Conservation (phyloP, 2,329 filamentous ascomycete species). For the Scleromitrula shiraiana region DNA sequence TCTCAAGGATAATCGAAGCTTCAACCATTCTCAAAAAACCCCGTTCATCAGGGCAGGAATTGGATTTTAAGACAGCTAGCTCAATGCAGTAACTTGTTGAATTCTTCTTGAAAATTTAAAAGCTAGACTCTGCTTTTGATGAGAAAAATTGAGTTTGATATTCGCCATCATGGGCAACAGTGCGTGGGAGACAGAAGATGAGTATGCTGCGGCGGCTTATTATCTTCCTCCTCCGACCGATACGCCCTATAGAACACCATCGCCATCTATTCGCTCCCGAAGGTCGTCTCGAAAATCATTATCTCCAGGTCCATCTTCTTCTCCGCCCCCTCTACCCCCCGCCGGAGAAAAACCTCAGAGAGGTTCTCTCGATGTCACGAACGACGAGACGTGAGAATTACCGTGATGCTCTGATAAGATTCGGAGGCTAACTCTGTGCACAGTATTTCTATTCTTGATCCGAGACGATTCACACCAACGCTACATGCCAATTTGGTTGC, state of each 20-base stretch:
- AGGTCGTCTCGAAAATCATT: conserved; percentile 55
- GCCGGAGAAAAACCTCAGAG: conserved; percentile 42
- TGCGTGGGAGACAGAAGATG: conserved; percentile 56
- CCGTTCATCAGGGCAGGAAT: background rate
- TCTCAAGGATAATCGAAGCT: background rate
- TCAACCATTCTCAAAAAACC: background rate
- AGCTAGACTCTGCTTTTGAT: background rate
- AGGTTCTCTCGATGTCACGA: conserved; percentile 49
- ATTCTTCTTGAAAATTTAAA: background rate
- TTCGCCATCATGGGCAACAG: conserved; percentile 35
- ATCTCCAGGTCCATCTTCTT: conserved; percentile 56
- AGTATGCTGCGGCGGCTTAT: conserved; percentile 47
- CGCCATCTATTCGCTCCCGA: conserved; percentile 34
- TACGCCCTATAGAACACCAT: conserved; percentile 66
- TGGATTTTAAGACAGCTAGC: no score
- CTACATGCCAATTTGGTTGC: conserved; percentile 90
- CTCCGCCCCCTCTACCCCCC: conserved; percentile 45
- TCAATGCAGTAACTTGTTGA: background rate
- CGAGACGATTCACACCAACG: conserved; percentile 88
- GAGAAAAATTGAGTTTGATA: background rate
- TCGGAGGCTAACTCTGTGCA: conserved; percentile 13
- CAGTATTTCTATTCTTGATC: conserved; percentile 63
- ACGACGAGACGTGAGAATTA: conserved; percentile 46
- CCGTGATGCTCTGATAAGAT: background rate
- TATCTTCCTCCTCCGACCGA: conserved; percentile 62